Conservation (phyloP, 139 green algal genomes). For the Asterochloris erici region DNA sequence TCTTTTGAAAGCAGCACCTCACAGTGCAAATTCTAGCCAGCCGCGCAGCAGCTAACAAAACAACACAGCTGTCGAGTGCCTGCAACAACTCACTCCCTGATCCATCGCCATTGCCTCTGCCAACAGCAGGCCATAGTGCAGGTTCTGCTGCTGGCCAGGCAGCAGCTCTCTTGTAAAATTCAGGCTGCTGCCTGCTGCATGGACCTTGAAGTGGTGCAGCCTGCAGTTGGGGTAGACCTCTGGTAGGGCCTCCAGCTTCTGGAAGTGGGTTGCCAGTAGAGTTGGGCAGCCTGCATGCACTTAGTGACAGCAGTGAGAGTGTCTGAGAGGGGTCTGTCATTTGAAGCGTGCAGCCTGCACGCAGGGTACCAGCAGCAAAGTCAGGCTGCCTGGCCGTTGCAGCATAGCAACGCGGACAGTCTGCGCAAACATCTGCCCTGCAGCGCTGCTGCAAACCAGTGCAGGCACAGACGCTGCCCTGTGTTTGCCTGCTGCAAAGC, state of each 20-base stretch:
- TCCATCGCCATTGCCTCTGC: constrained; percentile 50
- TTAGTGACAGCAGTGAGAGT: constrained; percentile 14
- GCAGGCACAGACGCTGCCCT: neutral
- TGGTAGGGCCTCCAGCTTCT: constrained; percentile 52
- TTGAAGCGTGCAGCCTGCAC: neutral
- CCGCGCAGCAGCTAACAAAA: no score
- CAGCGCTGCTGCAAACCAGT: neutral
- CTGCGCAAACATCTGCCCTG: neutral
- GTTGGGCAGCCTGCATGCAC: constrained; percentile 25
- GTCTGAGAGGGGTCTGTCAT: neutral
- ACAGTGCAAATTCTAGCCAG: no score
- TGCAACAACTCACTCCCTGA: neutral
- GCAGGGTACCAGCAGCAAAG: neutral
- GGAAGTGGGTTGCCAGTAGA: constrained; percentile 77
- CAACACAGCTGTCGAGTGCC: neutral
- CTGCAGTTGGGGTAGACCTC: constrained; percentile 55
- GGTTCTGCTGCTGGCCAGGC: constrained; percentile 16
- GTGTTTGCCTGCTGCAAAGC: neutral
- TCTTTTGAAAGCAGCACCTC: no score
- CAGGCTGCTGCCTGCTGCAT: constrained; percentile 17
- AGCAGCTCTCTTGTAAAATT: constrained; percentile 47
- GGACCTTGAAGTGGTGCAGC: constrained; percentile 60
- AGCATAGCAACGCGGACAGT: neutral
- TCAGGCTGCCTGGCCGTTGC: neutral
- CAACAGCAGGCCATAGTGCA: constrained; percentile 65